phyloP scores from a whole-genome alignment of 306 rosid genomes.

The Sicyos edulis region DNA sequence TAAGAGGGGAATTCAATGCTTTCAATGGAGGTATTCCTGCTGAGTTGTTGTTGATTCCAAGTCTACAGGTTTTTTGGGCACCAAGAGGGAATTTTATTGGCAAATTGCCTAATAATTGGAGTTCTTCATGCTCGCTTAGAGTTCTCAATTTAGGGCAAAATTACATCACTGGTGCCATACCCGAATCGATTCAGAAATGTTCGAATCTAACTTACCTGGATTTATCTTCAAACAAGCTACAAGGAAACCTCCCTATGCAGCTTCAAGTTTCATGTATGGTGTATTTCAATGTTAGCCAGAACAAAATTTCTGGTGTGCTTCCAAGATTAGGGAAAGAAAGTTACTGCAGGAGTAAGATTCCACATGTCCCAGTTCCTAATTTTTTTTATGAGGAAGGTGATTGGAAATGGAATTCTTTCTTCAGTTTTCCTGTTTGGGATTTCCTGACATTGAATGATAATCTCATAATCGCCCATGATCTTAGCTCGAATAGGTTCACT shows the following conservation, averaged over 20 bases:
- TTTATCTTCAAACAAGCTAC: constrained; percentile 53
- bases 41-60: constrained; percentile 40
- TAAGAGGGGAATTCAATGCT: constrained; percentile 58
- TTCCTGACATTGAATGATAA: constrained; percentile 30
- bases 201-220: constrained; percentile 50
- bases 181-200: constrained; percentile 42
- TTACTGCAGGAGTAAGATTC: constrained; percentile 16
- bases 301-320: constrained; percentile 45
- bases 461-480: constrained; percentile 28
- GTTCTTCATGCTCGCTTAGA: constrained; percentile 40
- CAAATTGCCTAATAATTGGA: constrained; percentile 43
- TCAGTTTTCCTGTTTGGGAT: constrained; percentile 29
- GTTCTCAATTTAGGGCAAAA: constrained; percentile 58
- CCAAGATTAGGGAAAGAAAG: constrained; percentile 31
- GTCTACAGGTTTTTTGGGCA: constrained; percentile 55
- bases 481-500: constrained; percentile 36
- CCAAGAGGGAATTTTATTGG: constrained; percentile 65
- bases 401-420: constrained; percentile 23
- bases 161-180: constrained; percentile 41
- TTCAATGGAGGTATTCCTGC: constrained; percentile 52
- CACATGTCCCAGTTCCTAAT: constrained; percentile 21
- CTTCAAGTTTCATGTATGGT: constrained; percentile 53
- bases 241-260: constrained; percentile 34
- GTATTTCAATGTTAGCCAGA: constrained; percentile 56
- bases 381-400: constrained; percentile 16